These are phyloP conservation scores for Tylopilus sp. DNA, from an alignment of 768 basidiomycete genomes.

Conservation along the genomic window DNA sequence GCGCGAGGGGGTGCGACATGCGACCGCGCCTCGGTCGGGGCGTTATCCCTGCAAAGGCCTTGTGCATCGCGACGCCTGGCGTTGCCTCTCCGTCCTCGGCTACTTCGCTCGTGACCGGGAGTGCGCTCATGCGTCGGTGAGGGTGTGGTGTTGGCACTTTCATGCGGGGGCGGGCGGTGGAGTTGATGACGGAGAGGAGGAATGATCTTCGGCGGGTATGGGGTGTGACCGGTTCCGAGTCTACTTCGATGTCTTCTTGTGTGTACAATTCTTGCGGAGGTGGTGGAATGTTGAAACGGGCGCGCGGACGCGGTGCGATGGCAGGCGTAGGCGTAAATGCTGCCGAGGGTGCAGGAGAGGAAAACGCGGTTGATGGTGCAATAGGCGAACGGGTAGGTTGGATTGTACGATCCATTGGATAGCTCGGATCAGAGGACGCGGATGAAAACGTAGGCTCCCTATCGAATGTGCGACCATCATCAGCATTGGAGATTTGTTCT, in stretches of 20 bases:
- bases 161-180: constrained; percentile 69
- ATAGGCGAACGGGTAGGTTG: constrained; percentile 33
- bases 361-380: constrained; percentile 40
- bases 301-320: constrained; percentile 55
- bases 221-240: constrained; percentile 60
- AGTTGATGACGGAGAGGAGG: constrained; percentile 80
- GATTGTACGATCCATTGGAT: constrained; percentile 30
- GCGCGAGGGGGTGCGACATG: constrained; percentile 68
- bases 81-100: constrained; percentile 32
- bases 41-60: constrained; percentile 62
- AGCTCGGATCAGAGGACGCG: constrained; percentile 44
- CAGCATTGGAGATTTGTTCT: constrained; percentile 20
- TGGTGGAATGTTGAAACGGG: constrained; percentile 56
- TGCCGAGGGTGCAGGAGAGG: constrained; percentile 54
- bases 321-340: constrained; percentile 71
- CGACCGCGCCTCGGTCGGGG: constrained; percentile 51
- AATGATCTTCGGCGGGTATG: constrained; percentile 74
- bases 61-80: constrained; percentile 38
- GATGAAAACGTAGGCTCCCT: constrained; percentile 73
- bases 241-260: constrained; percentile 29
- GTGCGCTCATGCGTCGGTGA: constrained; percentile 52
- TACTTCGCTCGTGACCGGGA: constrained; percentile 46
- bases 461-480: constrained; percentile 27
- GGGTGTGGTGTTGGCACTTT: constrained; percentile 46
- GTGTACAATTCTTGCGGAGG: constrained; percentile 40